phyloP scores from a whole-genome alignment of 2,329 filamentous ascomycete species.

The Aspergillus phoenicis region DNA sequence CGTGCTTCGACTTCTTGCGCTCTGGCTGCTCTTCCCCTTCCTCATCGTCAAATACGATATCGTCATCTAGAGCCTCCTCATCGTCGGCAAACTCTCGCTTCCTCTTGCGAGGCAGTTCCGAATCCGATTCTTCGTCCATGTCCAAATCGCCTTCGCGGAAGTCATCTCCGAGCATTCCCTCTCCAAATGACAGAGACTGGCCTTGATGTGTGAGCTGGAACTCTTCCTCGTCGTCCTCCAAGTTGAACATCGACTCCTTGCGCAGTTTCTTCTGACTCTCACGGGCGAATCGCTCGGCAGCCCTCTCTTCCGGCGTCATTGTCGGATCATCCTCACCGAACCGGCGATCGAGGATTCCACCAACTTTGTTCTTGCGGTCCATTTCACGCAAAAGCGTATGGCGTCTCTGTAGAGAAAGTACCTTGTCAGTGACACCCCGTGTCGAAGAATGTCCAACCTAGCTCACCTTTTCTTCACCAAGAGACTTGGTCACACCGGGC shows the following conservation, averaged over 20 bases:
- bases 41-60: slow-evolving; percentile 44
- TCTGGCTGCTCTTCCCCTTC: slow-evolving; percentile 66
- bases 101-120: slow-evolving; percentile 53
- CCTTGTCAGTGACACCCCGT: slow-evolving; percentile 13
- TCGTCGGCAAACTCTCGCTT: slow-evolving; percentile 50
- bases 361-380: slow-evolving; percentile 84
- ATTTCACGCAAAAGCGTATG: slow-evolving; percentile 87
- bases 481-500: slow-evolving; percentile 80
- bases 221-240: slow-evolving; percentile 79
- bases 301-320: slow-evolving; percentile 91
- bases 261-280: slow-evolving; percentile 81
- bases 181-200: slow-evolving; percentile 68
- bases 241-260: slow-evolving; percentile 80
- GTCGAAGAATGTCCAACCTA: slow-evolving; percentile 5
- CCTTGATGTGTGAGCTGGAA: slow-evolving; percentile 81
- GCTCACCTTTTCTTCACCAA: slow-evolving; percentile 79
- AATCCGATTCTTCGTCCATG: slow-evolving; percentile 61
- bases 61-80: slow-evolving; percentile 27
- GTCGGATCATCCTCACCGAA: slow-evolving; percentile 95
- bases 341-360: slow-evolving; percentile 86
- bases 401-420: slow-evolving; percentile 58
- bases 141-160: slow-evolving; percentile 76
- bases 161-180: slow-evolving; percentile 63
- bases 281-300: slow-evolving; percentile 83
- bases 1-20: slow-evolving; percentile 90